Base-by-base conservation (phyloP, 768 basidiomycete species). In the Hericium erinaceus region DNA sequence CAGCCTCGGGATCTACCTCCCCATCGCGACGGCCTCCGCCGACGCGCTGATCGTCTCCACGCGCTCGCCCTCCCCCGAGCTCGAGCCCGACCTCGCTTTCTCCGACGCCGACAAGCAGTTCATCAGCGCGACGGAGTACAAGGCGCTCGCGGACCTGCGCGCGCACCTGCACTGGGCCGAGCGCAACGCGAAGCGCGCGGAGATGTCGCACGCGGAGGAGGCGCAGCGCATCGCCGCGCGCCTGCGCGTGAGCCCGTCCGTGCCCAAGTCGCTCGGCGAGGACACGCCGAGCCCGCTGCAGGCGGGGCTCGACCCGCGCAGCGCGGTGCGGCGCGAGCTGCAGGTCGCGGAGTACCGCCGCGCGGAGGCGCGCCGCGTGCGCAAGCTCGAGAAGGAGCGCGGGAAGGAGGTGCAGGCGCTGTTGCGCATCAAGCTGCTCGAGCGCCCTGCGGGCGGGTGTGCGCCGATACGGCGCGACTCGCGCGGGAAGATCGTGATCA, bases 341-440 rank as follows among this genome's bases (percentile, higher is more conserved):
- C 61, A 60, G 59, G 16, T 57, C 26, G 59, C 52, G 33, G 56
- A 60, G 52, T 57, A 54, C n/a, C 60, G 61, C 28, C 56, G 61
- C 39, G 61, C 58, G 74, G 61, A 61, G 39, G 64, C 64, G 59
- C 61, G 62, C 60, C 65, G 66, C 54, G 70, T 70, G 59, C 69
- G 77, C 60, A 81, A 80, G 67, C 69, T 73, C 52, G 78, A 80
- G 63, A 77, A 78, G 63, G 84, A 83, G 67, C 71, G 77, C 41
- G 74, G 75, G 22, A 75, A 77, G 60, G 84, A 86, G 71, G 69
- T 85, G 11, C 75, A 77, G 9, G 73, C 79, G 38, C 70, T 85
- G 59, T 68, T 86, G 60, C 73, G 80, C 63, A 65, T 85, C 60
- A 85, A 85, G 69, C 64, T 82, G 60, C 72, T 67, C 20, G 69